Evolutionary conservation across 2,329 filamentous ascomycete genomes (phyloP).

Genomic region (Botrytis porri): DNA sequence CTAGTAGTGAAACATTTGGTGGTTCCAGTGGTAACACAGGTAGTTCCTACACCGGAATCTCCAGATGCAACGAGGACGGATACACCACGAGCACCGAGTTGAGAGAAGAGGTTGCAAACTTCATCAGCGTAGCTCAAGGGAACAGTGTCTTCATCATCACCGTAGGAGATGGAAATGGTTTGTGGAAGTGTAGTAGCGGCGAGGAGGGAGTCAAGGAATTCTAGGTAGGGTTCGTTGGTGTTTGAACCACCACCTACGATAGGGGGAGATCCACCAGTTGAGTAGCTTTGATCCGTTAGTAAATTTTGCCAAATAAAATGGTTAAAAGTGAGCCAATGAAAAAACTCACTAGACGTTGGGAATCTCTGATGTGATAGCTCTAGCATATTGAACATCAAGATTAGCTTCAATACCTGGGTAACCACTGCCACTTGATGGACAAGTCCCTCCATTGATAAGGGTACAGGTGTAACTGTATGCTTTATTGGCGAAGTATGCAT

Average conservation of each 20-base stretch:
- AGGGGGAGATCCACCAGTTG: constrained; percentile 54
- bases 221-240: constrained; percentile 67
- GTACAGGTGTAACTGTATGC: constrained; percentile 38
- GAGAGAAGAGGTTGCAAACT: constrained; percentile 51
- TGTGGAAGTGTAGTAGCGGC: constrained; percentile 54
- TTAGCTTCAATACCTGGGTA: constrained; percentile 48
- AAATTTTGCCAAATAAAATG: background rate
- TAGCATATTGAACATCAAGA: constrained; percentile 56
- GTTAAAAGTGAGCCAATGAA: background rate
- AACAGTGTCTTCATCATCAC: constrained; percentile 51
- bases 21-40: constrained; percentile 35
- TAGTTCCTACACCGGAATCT: constrained; percentile 45
- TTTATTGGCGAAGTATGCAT: constrained; percentile 30
- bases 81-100: constrained; percentile 50
- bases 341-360: constrained; percentile 45
- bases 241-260: constrained; percentile 48
- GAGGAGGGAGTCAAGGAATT: constrained; percentile 59
- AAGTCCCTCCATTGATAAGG: constrained; percentile 37
- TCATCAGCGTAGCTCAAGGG: constrained; percentile 53
- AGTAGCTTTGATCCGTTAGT: constrained; percentile 40
- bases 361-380: constrained; percentile 53
- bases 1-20: constrained; percentile 47
- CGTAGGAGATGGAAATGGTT: constrained; percentile 56
- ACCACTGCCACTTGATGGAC: constrained; percentile 25
- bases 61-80: constrained; percentile 49